Base-by-base conservation (phyloP, 495 filamentous ascomycete genomes). In the Talaromyces adpressus region DNA sequence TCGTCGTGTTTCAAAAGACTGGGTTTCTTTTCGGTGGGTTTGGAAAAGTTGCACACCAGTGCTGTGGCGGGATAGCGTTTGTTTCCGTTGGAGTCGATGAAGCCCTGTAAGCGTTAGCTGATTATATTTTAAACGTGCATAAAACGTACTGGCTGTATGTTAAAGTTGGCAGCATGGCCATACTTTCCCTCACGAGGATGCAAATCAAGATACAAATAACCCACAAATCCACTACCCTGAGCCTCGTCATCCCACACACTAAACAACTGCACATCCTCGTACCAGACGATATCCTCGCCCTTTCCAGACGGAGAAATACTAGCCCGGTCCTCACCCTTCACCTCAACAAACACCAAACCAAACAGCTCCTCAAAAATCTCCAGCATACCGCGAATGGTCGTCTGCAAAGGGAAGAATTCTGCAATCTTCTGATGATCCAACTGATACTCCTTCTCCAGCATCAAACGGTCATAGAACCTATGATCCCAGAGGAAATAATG, bases 321-420 rank as follows among this genome's bases (percentile, higher is more conserved):
- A 20, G 82, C 77, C 11, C 87, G 80, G 64, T 87, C 85, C 59
- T 82, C 75, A 49, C 83, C 85, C 18, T 75, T 74, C 56, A 98
- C 80, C 78, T 97, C 87, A 27, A 98, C 88, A 68, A 98, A 98
- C 16, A 87, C 89, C 9, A 98, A 79, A 23, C 94, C 94, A 67
- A 98, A 96, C 0, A 98, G 81, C 71, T 91, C 81, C 75, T 98
- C 93, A 66, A 98, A 98, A 68, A 97, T 96, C 69, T 87, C 80
- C 60, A 98, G 84, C 95, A 98, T 98, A 62, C 90, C 91, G 30
- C 83, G 79, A 58, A 98, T 89, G 2, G 91, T 95, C 3, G 85
- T 87, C 67, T 86, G 83, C 23, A 98, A 77, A 3, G 94, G 93
- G 81, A 98, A 98, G 75, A 94, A 98, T 73, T 98, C 92, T 23